A percentile compares a stretch with the other conserved stretches of the same genome.
phyloP scores from a whole-genome alignment of 306 rosid genomes.

The Dryas drummondii region DNA sequence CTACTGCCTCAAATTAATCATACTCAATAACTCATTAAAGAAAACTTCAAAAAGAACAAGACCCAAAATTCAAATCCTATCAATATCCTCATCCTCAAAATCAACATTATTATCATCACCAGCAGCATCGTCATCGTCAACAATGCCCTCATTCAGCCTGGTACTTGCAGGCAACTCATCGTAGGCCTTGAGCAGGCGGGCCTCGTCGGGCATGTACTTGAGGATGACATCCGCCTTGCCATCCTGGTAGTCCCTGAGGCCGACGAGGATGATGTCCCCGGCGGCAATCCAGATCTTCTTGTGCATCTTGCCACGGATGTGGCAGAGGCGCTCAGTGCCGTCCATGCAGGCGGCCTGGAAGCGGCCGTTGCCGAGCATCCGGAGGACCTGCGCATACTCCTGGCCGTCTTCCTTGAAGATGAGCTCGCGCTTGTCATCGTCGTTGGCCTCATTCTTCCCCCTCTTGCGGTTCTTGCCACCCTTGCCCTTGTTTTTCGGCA shows the following conservation, averaged over 20 bases:
- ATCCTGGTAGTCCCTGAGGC: slow-evolving; percentile 40
- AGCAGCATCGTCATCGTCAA: no score
- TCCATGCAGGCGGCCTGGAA: slow-evolving; percentile 34
- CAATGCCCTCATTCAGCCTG: no score
- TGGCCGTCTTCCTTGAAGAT: slow-evolving; percentile 47
- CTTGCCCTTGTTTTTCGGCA: slow-evolving; percentile 63
- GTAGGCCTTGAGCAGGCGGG: background rate
- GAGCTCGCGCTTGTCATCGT: slow-evolving; percentile 40
- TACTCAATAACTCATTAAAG: no score
- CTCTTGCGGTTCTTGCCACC: slow-evolving; percentile 58
- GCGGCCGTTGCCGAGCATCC: slow-evolving; percentile 23
- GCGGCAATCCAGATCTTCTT: slow-evolving; percentile 50
- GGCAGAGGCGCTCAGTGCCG: slow-evolving; percentile 31
- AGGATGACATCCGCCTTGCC: slow-evolving; percentile 42
- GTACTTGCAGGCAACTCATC: no score
- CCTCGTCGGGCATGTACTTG: slow-evolving; percentile 45
- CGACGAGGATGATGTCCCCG: slow-evolving; percentile 32
- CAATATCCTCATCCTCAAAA: no score
- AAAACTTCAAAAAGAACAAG: no score
- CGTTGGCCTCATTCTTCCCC: slow-evolving; percentile 61
- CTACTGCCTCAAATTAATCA: no score
- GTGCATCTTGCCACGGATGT: slow-evolving; percentile 37
- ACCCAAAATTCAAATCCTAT: no score
- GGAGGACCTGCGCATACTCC: slow-evolving; percentile 38
- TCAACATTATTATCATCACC: no score